Evolutionary conservation across 1,139 yeast species (phyloP).

Genomic region (Suhomyces terraborum): DNA sequence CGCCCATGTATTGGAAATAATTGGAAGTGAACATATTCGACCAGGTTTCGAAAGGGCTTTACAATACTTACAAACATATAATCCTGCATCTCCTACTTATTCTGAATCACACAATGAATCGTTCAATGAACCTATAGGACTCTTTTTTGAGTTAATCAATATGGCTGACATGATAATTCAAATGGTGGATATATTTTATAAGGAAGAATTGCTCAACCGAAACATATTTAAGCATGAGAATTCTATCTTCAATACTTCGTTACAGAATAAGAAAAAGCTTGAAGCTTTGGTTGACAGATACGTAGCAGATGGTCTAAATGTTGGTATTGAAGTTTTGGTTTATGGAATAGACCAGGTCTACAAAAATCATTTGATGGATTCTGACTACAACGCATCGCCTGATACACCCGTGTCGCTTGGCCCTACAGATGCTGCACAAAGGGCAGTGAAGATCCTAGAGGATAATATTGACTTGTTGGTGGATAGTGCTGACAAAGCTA

Average conservation of each 20-base stretch:
- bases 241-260: slow-evolving; percentile 78
- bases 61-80: slow-evolving; percentile 65
- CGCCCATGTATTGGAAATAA: slow-evolving; percentile 59
- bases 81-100: slow-evolving; percentile 48
- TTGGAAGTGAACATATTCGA: slow-evolving; percentile 73
- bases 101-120: slow-evolving; percentile 24
- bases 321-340: slow-evolving; percentile 85
- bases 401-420: slow-evolving; percentile 33
- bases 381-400: slow-evolving; percentile 38
- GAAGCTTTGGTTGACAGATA: slow-evolving; percentile 81
- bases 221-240: slow-evolving; percentile 65
- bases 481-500: slow-evolving; percentile 84
- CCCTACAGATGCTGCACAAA: slow-evolving; percentile 70
- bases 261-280: slow-evolving; percentile 76
- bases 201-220: slow-evolving; percentile 71
- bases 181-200: slow-evolving; percentile 88
- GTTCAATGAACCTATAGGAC: slow-evolving; percentile 77
- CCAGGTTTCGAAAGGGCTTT: slow-evolving; percentile 86
- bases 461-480: slow-evolving; percentile 75
- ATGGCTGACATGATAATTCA: slow-evolving; percentile 92
- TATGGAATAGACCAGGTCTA: slow-evolving; percentile 61
- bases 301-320: slow-evolving; percentile 90
- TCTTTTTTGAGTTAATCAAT: slow-evolving; percentile 87
- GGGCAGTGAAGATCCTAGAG: slow-evolving; percentile 61
- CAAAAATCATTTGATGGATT: slow-evolving; percentile 26